Conservation (phyloP, 2,329 filamentous ascomycete species). For the Didymella pinodella region DNA sequence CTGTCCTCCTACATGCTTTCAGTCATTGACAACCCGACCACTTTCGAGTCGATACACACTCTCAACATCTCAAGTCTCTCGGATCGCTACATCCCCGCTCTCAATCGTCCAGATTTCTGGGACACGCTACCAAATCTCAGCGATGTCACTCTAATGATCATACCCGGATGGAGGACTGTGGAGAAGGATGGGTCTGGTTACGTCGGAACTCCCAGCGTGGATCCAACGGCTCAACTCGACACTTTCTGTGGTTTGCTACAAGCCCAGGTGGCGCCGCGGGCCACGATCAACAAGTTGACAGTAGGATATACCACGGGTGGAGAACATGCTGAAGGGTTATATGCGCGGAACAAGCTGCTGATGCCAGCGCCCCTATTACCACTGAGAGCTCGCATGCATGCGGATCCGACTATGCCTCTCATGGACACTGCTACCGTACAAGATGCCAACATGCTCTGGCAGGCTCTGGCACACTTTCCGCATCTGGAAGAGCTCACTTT, state of each 20-base stretch:
- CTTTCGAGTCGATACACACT: slow-evolving; percentile 64
- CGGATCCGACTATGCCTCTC: not conserved
- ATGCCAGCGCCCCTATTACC: slow-evolving; percentile 66
- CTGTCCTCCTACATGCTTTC: slow-evolving; percentile 72
- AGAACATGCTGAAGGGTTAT: slow-evolving; percentile 69
- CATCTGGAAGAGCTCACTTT: slow-evolving; percentile 67
- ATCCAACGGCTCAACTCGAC: slow-evolving; percentile 61
- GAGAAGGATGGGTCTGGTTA: slow-evolving; percentile 61
- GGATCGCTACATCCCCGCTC: slow-evolving; percentile 64
- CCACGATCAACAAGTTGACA: slow-evolving; percentile 65
- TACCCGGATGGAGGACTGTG: slow-evolving; percentile 72
- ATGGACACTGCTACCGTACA: slow-evolving; percentile 16
- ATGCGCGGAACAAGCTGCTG: slow-evolving; percentile 68
- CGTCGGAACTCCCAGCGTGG: slow-evolving; percentile 59
- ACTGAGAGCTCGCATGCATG: slow-evolving; percentile 7
- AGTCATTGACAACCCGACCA: slow-evolving; percentile 65
- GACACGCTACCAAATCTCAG: slow-evolving; percentile 62
- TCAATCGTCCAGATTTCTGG: slow-evolving; percentile 70
- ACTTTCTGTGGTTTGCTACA: slow-evolving; percentile 63
- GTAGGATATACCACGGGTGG: slow-evolving; percentile 74
- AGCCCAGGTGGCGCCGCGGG: slow-evolving; percentile 57
- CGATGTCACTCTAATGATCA: slow-evolving; percentile 66
- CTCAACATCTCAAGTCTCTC: slow-evolving; percentile 72
- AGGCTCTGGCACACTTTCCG: slow-evolving; percentile 61
- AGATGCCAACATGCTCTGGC: slow-evolving; percentile 22